Evolutionary conservation across 805 yeast species (phyloP).

Genomic region (Metschnikowia hibisci): DNA sequence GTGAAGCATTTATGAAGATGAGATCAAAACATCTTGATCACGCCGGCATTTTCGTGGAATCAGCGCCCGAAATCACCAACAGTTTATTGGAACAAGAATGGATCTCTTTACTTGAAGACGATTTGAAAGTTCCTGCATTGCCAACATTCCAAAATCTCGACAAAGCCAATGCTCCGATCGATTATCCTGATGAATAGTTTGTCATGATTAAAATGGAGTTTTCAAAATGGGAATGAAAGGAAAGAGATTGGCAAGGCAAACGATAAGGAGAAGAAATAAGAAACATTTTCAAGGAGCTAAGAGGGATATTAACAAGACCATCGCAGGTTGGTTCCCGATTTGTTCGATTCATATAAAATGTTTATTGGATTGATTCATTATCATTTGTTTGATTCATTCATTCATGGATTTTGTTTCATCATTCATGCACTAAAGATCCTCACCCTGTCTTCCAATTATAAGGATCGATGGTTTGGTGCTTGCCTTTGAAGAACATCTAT

Average conservation of each 20-base stretch:
- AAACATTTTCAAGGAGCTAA: no score
- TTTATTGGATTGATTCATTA: neutral
- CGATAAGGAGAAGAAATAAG: no score
- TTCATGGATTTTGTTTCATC: no score
- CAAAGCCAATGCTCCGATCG: slow-evolving; percentile 49
- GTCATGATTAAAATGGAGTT: no score
- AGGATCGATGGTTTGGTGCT: slow-evolving; percentile 50
- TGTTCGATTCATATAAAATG: no score
- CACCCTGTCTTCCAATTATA: slow-evolving; percentile 64
- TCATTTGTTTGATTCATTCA: no score
- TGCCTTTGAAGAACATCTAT: slow-evolving; percentile 58
- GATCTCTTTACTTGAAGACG: slow-evolving; percentile 20
- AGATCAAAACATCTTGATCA: slow-evolving; percentile 25
- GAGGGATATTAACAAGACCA: no score
- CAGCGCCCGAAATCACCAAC: slow-evolving; percentile 35
- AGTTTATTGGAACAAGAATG: slow-evolving; percentile 18
- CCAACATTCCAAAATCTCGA: slow-evolving; percentile 67
- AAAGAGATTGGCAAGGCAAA: no score
- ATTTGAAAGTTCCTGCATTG: slow-evolving; percentile 28
- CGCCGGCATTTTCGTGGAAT: slow-evolving; percentile 34
- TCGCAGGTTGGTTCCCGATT: no score
- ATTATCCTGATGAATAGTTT: slow-evolving; percentile 27
- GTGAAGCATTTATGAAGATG: slow-evolving; percentile 21
- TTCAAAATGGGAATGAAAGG: no score
- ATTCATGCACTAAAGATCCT: slow-evolving; percentile 7